Evolutionary conservation across 2,329 filamentous ascomycete genomes (phyloP), one percentile per base, ranked within the genome.

Genomic region (Penicillium sp.): DNA sequence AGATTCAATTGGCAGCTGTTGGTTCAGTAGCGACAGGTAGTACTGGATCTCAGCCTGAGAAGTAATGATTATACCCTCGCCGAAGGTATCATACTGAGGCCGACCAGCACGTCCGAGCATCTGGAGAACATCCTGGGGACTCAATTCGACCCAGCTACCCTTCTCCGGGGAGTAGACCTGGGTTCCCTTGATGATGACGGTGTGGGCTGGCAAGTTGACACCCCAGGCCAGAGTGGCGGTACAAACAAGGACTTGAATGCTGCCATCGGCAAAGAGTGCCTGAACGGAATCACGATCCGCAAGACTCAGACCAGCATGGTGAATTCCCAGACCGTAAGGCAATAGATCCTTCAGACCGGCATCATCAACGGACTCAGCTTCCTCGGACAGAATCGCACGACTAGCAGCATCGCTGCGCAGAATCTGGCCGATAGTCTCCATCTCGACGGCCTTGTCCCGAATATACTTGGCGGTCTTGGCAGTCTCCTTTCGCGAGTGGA

Each of bases 171-270:
- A 97, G 75, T 99, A 99, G 17, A 99, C 88, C 68, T 96, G 91
- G 1, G 94, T 99, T 49, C 94, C 94, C 75, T 99, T 99, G 79
- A 99, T 99, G 68, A 99, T 93, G 66, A 99, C 94, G 1, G 94
- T 97, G 68, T 99, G 94, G 2, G 94, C 94, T 4, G 94, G 94
- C 68, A 99, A 77, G 73, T 99, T 99, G 68, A 99, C 94, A 84
- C 94, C 94, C 94, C 94, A 99, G 20, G 94, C 94, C 46, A 99
- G 80, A n/a, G 94, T 99, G 32, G 95, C 93, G 32, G 94, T 99
- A 74, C 91, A 97, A 29, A 97, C 93, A 44, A 99, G 85, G 1
- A 99, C 94, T 70, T 97, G 92, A 30, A 99, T 90, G 26, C 89
- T 86, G 55, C 93, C 93, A 68, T 92, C 89, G 37, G 89, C 85